Evolutionary conservation across 768 basidiomycete genomes (phyloP).

Genomic region (Termitomyces sp.): DNA sequence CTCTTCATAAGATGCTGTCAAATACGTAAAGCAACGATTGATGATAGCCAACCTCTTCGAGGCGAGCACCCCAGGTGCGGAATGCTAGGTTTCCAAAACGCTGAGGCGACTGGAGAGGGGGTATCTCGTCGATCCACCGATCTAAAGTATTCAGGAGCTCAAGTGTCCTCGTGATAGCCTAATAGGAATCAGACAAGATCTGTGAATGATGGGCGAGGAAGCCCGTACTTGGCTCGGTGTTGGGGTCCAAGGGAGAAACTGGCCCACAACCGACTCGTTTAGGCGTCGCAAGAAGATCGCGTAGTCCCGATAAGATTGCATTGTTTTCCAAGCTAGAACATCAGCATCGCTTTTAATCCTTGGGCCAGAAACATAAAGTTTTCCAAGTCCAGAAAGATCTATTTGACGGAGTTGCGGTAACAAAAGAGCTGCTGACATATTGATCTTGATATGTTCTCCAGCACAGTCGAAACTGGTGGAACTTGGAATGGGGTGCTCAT

Average conservation of each 20-base stretch:
- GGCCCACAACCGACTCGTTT: conserved; percentile 72
- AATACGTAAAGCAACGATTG: not conserved
- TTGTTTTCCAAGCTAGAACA: conserved; percentile 64
- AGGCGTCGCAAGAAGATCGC: conserved; percentile 69
- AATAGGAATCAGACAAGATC: conserved; percentile 3
- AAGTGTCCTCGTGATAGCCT: conserved; percentile 47
- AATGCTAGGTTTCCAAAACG: conserved; percentile 93
- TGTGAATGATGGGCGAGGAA: not conserved
- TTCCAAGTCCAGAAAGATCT: conserved; percentile 10
- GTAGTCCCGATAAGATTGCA: conserved; percentile 70
- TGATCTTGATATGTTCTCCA: not conserved
- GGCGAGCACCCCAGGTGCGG: conserved; percentile 71
- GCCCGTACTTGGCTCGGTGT: conserved; percentile 28
- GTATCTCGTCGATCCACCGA: conserved; percentile 76
- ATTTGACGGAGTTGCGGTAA: conserved; percentile 24
- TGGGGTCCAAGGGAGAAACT: conserved; percentile 39
- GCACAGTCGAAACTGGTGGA: too few species aligned
- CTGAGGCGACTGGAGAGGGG: conserved; percentile 67
- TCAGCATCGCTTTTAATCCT: conserved; percentile 72
- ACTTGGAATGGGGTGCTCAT: too few species aligned
- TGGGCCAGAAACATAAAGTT: conserved; percentile 29
- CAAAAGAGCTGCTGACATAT: conserved; percentile 4
- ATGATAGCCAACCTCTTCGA: conserved; percentile 58
- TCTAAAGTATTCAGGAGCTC: conserved; percentile 61
- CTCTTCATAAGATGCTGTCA: conserved; percentile 31